Conservation (phyloP, 192 early-diverging fungal species). For the Backusella liffmaniae region DNA sequence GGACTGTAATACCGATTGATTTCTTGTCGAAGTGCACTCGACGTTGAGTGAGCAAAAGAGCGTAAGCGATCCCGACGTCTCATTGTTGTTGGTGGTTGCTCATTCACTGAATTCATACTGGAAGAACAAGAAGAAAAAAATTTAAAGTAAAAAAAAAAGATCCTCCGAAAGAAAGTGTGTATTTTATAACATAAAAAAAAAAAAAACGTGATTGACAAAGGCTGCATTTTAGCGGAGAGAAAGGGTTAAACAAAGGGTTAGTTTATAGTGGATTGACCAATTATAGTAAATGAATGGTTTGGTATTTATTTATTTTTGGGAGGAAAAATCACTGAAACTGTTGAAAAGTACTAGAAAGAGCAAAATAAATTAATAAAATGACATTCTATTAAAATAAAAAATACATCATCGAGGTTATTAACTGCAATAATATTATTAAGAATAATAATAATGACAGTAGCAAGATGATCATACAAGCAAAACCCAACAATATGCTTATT, state of each 20-base stretch:
- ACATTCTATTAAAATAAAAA: too few relatives aligned
- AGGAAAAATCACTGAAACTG: neutral
- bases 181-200: neutral
- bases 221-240: slow-evolving; percentile 3
- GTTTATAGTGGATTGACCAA: neutral
- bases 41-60: slow-evolving; percentile 3
- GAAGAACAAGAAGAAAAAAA: neutral
- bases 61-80: slow-evolving; percentile 18
- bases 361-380: too few relatives aligned
- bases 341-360: too few relatives aligned
- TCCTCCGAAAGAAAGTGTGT: neutral
- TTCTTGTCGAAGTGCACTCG: slow-evolving; percentile 13
- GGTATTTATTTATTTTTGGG: neutral
- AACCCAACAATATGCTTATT: too few relatives aligned
- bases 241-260: too few relatives aligned
- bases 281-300: neutral
- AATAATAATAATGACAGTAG: too few relatives aligned
- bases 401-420: too few relatives aligned
- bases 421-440: too few relatives aligned
- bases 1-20: slow-evolving; percentile 12
- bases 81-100: neutral
- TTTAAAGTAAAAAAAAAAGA: neutral
- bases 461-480: too few relatives aligned
- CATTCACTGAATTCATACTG: neutral
- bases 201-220: neutral